A percentile compares a stretch with the other conserved stretches of the same genome.
Conservation (phyloP, 805 yeast genomes). For the Danielia oregonensis region DNA sequence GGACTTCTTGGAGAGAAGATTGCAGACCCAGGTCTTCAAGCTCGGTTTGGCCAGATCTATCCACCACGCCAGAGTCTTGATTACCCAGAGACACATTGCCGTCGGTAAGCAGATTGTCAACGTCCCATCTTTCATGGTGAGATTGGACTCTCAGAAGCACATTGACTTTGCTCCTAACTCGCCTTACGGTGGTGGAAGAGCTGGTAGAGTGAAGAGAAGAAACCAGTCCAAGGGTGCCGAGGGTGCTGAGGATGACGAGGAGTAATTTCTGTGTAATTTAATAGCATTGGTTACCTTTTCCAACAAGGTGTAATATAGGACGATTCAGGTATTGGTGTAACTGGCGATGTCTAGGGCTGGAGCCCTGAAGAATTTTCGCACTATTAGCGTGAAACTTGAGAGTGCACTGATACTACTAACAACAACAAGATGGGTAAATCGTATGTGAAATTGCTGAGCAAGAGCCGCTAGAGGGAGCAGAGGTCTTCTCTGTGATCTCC, state of each 20-base stretch:
- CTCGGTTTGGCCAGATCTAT: constrained; percentile 98
- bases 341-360: constrained; percentile 4
- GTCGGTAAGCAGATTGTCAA: constrained; percentile 99
- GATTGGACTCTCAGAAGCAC: constrained; percentile 99
- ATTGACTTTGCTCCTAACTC: constrained; percentile 98
- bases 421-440: constrained; percentile 28
- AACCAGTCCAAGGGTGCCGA: constrained; percentile 55
- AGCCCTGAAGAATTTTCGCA: constrained; percentile 4
- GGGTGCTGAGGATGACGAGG: constrained; percentile 69
- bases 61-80: constrained; percentile 99
- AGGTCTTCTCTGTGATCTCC: too few species aligned
- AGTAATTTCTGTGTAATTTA: constrained; percentile 27
- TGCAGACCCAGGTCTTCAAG: constrained; percentile 99
- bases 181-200: constrained; percentile 99
- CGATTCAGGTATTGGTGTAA: background rate
- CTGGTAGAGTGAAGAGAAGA: constrained; percentile 99
- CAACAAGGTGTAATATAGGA: constrained; percentile 4
- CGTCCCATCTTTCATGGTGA: constrained; percentile 99
- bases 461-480: constrained; percentile 10
- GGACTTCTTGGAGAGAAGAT: constrained; percentile 99
- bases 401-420: too few species aligned
- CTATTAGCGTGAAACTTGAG: too few species aligned
- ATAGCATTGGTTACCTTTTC: constrained; percentile 17
- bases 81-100: constrained; percentile 98
- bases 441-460: constrained; percentile 19